A percentile compares a stretch with the other conserved stretches of the same genome.
These are phyloP conservation scores for Aciculosporium take DNA, from an alignment of 2,329 filamentous ascomycete genomes.

Conservation along the genomic window DNA sequence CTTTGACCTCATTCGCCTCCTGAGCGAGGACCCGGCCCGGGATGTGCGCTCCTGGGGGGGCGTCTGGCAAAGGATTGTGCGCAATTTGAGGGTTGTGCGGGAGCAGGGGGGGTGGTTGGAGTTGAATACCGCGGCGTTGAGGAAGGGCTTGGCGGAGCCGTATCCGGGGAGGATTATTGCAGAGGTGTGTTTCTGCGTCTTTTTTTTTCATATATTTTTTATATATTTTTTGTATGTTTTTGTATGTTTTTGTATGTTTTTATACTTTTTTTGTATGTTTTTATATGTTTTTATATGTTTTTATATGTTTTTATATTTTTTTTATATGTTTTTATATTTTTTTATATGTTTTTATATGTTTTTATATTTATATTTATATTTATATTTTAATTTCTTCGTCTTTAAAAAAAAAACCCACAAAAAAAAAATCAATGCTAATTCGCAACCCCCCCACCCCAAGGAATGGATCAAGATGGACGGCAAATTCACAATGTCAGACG, in stretches of 20 bases:
- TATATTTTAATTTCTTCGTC: no score
- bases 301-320: no score
- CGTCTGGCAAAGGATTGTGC: slow-evolving; percentile 60
- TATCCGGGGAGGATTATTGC: slow-evolving; percentile 75
- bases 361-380: no score
- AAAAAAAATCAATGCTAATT: background rate
- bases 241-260: no score
- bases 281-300: no score
- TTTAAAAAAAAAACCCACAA: background rate
- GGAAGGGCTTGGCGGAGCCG: slow-evolving; percentile 82
- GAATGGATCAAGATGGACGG: slow-evolving; percentile 61
- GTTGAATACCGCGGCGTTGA: slow-evolving; percentile 72
- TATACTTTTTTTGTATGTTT: no score
- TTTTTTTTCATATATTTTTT: no score
- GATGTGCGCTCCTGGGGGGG: slow-evolving; percentile 41
- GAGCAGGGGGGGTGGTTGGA: slow-evolving; percentile 73
- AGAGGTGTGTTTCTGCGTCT: slow-evolving; percentile 35
- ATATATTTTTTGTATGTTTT: no score
- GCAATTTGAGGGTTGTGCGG: slow-evolving; percentile 60
- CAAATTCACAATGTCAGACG: slow-evolving; percentile 81
- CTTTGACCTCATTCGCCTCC: slow-evolving; percentile 78
- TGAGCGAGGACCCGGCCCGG: slow-evolving; percentile 53
- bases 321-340: no score
- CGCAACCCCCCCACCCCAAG: slow-evolving; percentile 23
- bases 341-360: no score